Evolutionary conservation across 2,329 filamentous ascomycete genomes (phyloP), one percentile per base, ranked within the genome.

Genomic region (Colletotrichum echinochloae): DNA sequence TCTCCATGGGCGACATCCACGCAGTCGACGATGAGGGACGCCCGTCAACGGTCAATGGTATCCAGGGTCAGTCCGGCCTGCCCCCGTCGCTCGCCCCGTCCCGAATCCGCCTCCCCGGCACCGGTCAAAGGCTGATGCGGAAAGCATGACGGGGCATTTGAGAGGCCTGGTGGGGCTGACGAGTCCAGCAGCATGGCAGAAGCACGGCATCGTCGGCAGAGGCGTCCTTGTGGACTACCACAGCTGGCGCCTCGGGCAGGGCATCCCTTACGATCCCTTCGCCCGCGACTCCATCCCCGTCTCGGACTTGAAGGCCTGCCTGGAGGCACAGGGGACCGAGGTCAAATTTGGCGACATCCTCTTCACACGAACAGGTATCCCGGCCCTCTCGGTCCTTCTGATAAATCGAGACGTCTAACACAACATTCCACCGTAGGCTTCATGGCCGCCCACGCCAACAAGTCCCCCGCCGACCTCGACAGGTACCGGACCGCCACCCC

Each of bases 141-240:
- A 9, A 6, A 26, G 18, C n/a, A 16, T 9, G 28, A 52, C 12
- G 41, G 8, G 26, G 2, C 8, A 7, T 2, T 33, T 5, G 26
- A 37, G 60, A 33, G 44, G 14, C 30, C 16, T 18, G 35, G 37
- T 20, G 11, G 23, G 16, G 30, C 60, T 70, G 23, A 66, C 41
- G 39, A 20, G 5, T n/a, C 26, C 5, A 65, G 23, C 55, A 73
- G 72, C 72, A n/a, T 71, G 66, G 72, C 63, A 72, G 41, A 66
- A 73, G 28, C 63, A 73, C 1, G 84, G 85, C 44, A 81, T 88
- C 8, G 83, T 83, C 2, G 86, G 85, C 3, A 81, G 86, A 0
- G 86, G 85, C 26, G 79, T 88, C 2, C 78, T 88, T 0, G 77
- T 88, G 0, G 88, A 90, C 75, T 89, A 85, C 64, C 83, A 81